These are phyloP conservation scores for Blastobotrys buckinghamii DNA, from an alignment of 1,139 yeast species.

Conservation along the genomic window DNA sequence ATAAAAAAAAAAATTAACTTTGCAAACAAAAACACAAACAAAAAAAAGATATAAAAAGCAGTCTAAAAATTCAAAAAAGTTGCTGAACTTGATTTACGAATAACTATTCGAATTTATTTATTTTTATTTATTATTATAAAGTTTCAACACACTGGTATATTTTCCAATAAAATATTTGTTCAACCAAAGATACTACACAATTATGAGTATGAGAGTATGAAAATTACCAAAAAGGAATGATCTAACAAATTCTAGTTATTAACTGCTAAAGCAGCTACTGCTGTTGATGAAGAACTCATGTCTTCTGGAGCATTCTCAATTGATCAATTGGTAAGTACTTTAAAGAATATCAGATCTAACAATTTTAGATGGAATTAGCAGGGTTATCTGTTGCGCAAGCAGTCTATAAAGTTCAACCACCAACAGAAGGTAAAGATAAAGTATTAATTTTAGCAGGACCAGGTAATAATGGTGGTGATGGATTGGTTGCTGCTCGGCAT, in stretches of 20 bases:
- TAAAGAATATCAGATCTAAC: background rate
- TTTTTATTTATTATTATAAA: no score
- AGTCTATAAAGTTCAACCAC: constrained; percentile 56
- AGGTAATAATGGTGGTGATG: constrained; percentile 97
- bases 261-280: constrained; percentile 65
- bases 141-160: no score
- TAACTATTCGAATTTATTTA: no score
- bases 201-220: background rate
- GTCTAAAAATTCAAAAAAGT: no score
- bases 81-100: no score
- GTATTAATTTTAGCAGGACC: constrained; percentile 84
- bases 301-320: constrained; percentile 74
- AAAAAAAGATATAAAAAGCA: no score
- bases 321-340: constrained; percentile 57
- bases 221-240: background rate
- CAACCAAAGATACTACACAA: no score
- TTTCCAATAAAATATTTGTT: no score
- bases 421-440: constrained; percentile 33
- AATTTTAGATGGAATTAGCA: constrained; percentile 74
- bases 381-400: constrained; percentile 94
- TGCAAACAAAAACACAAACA: no score
- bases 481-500: constrained; percentile 92
- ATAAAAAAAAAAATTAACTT: no score
- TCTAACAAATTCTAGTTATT: constrained; percentile 13
- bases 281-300: constrained; percentile 82